phyloP scores from a whole-genome alignment of 2,329 filamentous ascomycete species.

The Phyllosticta citriasiana region DNA sequence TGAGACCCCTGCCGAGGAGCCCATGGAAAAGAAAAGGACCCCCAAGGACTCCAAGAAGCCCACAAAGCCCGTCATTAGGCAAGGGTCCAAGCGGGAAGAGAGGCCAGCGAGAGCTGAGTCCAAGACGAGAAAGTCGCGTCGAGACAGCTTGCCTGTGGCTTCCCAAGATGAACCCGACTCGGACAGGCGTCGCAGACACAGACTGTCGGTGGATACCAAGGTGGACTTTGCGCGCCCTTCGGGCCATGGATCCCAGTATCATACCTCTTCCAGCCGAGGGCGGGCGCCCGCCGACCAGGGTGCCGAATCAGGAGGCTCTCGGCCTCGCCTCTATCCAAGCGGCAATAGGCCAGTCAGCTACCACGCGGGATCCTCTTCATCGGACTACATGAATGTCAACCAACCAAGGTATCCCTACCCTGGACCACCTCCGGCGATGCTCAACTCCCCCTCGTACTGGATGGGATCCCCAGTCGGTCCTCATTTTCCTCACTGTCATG shows the following conservation, averaged over 20 bases:
- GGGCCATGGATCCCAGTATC: constrained; percentile 21
- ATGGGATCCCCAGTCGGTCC: constrained; percentile 14
- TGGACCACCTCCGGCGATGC: constrained; percentile 24
- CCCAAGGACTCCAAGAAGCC: constrained; percentile 4
- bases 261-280: constrained; percentile 16
- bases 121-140: background rate
- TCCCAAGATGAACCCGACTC: background rate
- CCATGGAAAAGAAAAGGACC: background rate
- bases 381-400: constrained; percentile 16
- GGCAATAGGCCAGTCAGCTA: constrained; percentile 23
- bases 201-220: constrained; percentile 17
- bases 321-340: constrained; percentile 18
- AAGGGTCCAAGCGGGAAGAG: background rate
- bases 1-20: background rate
- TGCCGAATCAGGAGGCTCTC: constrained; percentile 15
- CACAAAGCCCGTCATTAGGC: constrained; percentile 1
- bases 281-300: constrained; percentile 18
- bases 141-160: constrained; percentile 4
- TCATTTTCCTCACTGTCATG: constrained; percentile 9
- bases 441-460: constrained; percentile 16
- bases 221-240: constrained; percentile 20
- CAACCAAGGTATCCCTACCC: constrained; percentile 14
- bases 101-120: background rate
- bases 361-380: constrained; percentile 18
- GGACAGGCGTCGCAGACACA: background rate